Evolutionary conservation across 2,329 filamentous ascomycete genomes (phyloP), one percentile per base, ranked within the genome.

Genomic region (Bipolaris zeicola): DNA sequence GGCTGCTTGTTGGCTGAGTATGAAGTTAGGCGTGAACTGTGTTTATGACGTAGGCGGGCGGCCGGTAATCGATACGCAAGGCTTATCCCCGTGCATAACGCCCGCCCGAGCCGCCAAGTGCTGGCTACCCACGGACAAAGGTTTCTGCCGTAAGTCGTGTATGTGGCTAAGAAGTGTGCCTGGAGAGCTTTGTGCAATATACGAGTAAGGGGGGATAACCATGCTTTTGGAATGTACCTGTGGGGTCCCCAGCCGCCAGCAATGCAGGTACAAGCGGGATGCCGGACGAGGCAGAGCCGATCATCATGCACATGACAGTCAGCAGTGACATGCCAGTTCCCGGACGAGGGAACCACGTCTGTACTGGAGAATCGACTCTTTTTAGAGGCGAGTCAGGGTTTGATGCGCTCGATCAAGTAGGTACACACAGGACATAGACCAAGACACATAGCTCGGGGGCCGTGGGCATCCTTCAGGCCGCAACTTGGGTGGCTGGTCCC

Each of bases 91-190:
- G 97, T 97, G 75, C 86, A 88, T 73, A 97, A 97, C 52, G 94
- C 95, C 94, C 94, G 62, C 95, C 95, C 77, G 98, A 98, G 81
- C 98, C 95, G 94, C 81, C 93, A 86, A 64, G 90, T 89, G 84
- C 97, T 93, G n/a, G 13, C 39, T 11, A 5, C 98, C 93, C 89
- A 96, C 94, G 37, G 48, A n/a, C 42, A 46, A 36, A 38, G 31
- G 26, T 43, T 38, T 43, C 18, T 18, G n/a, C 38, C 38, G 5
- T 48, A 28, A 5, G 26, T 7, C 8, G 26, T 20, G 8, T 41
- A 10, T 11, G 14, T 13, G 28, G 41, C 28, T 53, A 31, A 33
- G 43, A 28, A 36, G 7, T n/a, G 11, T 18, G 10, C 7, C 51
- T 41, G 37, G 44, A 20, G 41, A 39, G 20, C 49, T 26, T 52